Conservation (phyloP, 176 grass and related monocot genomes). For the Triticum turgidum region DNA sequence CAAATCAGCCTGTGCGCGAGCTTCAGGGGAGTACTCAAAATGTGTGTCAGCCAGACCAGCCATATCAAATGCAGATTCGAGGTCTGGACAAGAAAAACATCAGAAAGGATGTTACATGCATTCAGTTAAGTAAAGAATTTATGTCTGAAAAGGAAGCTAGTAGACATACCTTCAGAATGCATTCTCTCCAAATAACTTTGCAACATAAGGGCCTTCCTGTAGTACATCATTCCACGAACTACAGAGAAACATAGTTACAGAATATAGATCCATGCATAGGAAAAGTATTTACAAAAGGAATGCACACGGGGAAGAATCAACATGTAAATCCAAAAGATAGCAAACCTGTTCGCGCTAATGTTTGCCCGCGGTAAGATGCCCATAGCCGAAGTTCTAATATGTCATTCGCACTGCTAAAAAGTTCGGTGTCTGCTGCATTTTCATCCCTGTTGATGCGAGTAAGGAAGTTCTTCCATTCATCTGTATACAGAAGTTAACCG, state of each 20-base stretch:
- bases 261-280: conserved; percentile 3
- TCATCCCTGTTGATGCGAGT: conserved; percentile 84
- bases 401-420: conserved; percentile 63
- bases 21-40: conserved; percentile 84
- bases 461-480: conserved; percentile 96
- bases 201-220: conserved; percentile 93
- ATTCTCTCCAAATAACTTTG: conserved; percentile 89
- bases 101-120: neutral
- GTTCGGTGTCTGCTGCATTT: conserved; percentile 73
- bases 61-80: conserved; percentile 43
- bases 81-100: conserved; percentile 41
- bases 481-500: conserved; percentile 46
- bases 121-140: conserved; percentile 24
- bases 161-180: conserved; percentile 70
- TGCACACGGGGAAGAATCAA: neutral
- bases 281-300: neutral
- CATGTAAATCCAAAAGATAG: conserved; percentile 9
- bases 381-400: conserved; percentile 83
- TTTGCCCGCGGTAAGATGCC: conserved; percentile 96
- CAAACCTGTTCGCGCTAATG: conserved; percentile 90
- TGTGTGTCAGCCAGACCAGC: conserved; percentile 62
- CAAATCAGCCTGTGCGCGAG: conserved; percentile 79
- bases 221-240: conserved; percentile 99
- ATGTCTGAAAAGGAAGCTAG: conserved; percentile 22
- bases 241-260: conserved; percentile 27